These are phyloP conservation scores for Fusarium fujikuroi DNA, from an alignment of 2,329 filamentous ascomycete genomes.

Conservation along the genomic window DNA sequence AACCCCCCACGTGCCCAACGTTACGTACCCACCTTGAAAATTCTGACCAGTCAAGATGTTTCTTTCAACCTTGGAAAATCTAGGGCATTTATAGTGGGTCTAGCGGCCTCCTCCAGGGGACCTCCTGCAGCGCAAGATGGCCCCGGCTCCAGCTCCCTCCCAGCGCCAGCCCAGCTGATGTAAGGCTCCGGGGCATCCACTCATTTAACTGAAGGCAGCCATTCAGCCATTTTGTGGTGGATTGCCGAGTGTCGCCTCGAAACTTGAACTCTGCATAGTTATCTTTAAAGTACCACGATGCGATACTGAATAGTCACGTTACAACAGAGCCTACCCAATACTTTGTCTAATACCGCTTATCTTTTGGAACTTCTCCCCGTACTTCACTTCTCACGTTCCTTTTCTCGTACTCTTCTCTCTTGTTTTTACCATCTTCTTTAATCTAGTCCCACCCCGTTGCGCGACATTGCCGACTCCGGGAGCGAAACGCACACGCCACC, in stretches of 20 bases:
- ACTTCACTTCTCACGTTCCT: constrained; percentile 17
- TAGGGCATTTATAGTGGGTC: constrained; percentile 20
- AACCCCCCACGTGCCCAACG: constrained; percentile 37
- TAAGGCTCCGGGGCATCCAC: constrained; percentile 29
- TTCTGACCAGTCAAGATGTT: constrained; percentile 19
- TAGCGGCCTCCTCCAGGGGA: constrained; percentile 32
- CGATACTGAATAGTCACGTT: constrained; percentile 35
- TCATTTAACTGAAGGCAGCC: constrained; percentile 25
- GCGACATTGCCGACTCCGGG: constrained; percentile 42
- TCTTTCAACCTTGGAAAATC: not conserved
- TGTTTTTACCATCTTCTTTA: constrained; percentile 25
- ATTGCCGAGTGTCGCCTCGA: constrained; percentile 28
- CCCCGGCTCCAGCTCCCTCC: constrained; percentile 1
- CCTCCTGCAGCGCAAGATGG: constrained; percentile 21
- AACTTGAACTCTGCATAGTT: constrained; percentile 37
- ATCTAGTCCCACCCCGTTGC: constrained; percentile 37
- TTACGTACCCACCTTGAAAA: constrained; percentile 19
- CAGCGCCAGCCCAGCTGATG: constrained; percentile 25
- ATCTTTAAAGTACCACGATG: constrained; percentile 38
- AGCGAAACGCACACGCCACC: constrained; percentile 46
- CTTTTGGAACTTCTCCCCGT: constrained; percentile 1
- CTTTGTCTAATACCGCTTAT: constrained; percentile 11
- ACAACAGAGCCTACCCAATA: not conserved
- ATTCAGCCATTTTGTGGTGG: constrained; percentile 26
- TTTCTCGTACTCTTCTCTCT: constrained; percentile 33